Evolutionary conservation across 2,329 filamentous ascomycete species (phyloP), one percentile per base, ranked within the genome.

Genomic region (Cladosporium sp.): DNA sequence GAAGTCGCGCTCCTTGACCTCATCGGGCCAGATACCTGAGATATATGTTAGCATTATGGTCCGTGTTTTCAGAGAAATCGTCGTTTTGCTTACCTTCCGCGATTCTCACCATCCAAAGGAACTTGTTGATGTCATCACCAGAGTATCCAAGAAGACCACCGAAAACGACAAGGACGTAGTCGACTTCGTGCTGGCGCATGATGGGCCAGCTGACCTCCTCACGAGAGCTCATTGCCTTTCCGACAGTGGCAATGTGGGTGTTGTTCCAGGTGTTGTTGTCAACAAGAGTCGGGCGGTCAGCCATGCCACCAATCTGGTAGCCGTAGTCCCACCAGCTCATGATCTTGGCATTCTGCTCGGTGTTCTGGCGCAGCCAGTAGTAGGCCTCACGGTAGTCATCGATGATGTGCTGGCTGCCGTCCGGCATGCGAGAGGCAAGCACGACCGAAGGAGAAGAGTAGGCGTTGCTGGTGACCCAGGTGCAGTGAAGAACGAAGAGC

Each of bases 241-340:
- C 94, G 60, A 99, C 94, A 14, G 94, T 99, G 55, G 94, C 94
- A 76, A 99, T 99, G 75, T 99, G 94, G 7, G 94, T 99, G 80
- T 99, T 99, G 82, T 99, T 99, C 94, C 94, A 99, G 2, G 94
- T 99, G 80, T 99, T 99, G 82, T 99, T 99, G 81, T 99, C 94
- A 36, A 99, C 94, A 36, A 99, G 82, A 1, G 94, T 99, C 36
- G 94, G 94, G 57, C 94, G 86, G 75, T 99, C 94, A 51, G 94
- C 94, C 94, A 99, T 99, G 66, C 94, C 94, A 78, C 94, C 94
- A 75, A 99, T 99, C 78, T 99, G 94, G 80, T 99, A 99, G 65
- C 94, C 94, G 71, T 99, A 99, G 74, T 99, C 94, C 94, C 94
- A 99, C 94, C 94, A 99, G 1, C 92, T 94, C 93, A 97, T 97